Evolutionary conservation across 345 rosid genomes (phyloP).

Genomic region (Arabis alpina): DNA sequence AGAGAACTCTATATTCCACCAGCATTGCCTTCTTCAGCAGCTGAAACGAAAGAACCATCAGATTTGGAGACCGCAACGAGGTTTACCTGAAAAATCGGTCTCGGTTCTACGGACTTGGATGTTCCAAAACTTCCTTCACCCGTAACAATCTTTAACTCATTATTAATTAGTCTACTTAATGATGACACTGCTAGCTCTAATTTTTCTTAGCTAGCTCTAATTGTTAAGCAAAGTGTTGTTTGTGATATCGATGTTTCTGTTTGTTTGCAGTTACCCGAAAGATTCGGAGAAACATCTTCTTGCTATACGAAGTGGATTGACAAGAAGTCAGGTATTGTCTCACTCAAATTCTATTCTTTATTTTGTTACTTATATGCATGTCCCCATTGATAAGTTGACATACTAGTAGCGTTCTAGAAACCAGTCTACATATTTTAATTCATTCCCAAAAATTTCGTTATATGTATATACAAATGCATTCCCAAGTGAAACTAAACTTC

Average conservation of each 20-base stretch:
- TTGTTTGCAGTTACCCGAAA: conserved; percentile 74
- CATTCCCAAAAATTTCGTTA: too few species aligned
- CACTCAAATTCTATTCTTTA: not conserved
- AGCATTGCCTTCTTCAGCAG: conserved; percentile 84
- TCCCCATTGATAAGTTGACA: not conserved
- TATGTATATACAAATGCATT: too few species aligned
- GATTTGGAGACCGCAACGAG: conserved; percentile 93
- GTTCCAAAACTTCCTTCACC: conserved; percentile 99
- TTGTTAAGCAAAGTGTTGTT: not conserved
- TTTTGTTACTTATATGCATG: not conserved
- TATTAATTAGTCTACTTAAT: not conserved
- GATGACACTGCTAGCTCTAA: not conserved
- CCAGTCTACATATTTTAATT: not conserved
- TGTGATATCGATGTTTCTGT: not conserved
- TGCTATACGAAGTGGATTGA: conserved; percentile 85
- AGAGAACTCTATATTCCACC: conserved; percentile 57
- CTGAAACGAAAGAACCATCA: conserved; percentile 77
- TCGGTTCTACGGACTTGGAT: conserved; percentile 91
- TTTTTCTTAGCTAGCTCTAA: not conserved
- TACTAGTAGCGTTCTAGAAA: not conserved
- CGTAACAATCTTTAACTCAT: conserved; percentile 57
- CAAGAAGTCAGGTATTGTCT: conserved; percentile 86
- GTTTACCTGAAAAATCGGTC: conserved; percentile 90
- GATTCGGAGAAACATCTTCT: conserved; percentile 97
- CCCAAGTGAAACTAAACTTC: too few species aligned